Evolutionary conservation across 805 yeast genomes (phyloP), one percentile per base, ranked within the genome.

Genomic region (Candida nemodendra): DNA sequence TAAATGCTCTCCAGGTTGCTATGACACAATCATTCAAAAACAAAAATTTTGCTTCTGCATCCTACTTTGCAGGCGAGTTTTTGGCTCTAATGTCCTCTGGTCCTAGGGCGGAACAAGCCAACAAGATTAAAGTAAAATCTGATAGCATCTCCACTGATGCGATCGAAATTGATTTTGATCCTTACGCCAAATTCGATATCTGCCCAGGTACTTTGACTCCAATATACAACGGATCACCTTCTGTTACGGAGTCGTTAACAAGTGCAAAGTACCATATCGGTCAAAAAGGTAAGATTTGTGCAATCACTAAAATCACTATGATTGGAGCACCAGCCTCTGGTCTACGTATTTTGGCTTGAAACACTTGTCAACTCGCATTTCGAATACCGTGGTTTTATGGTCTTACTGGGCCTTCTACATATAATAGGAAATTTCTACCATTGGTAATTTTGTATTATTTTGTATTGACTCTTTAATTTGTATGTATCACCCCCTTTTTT

Each of bases 321-420:
- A 79, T 93, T 47, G 99, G 99, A 14, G 88, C 91, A 12, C 86
- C 93, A 14, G 93, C 95, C 9, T 83, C 96, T 9, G 98, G 98
- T 16, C 73, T 91, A 55, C 79, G 95, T 47, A 71, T 76, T 15
- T 41, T 57, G 39, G 55, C 51, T 18, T 57, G 38, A 34, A 27
- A 11, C 18, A 27, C 18, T 27, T 11, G n/a, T 18, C 18, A n/a
- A n/a, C n/a, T n/a, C n/a, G n/a, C n/a, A n/a, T n/a, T n/a, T n/a
- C n/a, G n/a, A n/a, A n/a, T n/a, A n/a, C n/a, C n/a, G n/a, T n/a
- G n/a, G n/a, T n/a, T n/a, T n/a, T n/a, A n/a, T n/a, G n/a, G n/a
- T n/a, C n/a, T n/a, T n/a, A n/a, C n/a, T n/a, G n/a, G n/a, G n/a
- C n/a, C n/a, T n/a, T n/a, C n/a, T n/a, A n/a, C n/a, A n/a, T n/a